A percentile compares a stretch with the other conserved stretches of the same genome.
These are phyloP conservation scores for Conoideocrella luteorostrata DNA, from an alignment of 2,329 filamentous ascomycete species.

Conservation along the genomic window DNA sequence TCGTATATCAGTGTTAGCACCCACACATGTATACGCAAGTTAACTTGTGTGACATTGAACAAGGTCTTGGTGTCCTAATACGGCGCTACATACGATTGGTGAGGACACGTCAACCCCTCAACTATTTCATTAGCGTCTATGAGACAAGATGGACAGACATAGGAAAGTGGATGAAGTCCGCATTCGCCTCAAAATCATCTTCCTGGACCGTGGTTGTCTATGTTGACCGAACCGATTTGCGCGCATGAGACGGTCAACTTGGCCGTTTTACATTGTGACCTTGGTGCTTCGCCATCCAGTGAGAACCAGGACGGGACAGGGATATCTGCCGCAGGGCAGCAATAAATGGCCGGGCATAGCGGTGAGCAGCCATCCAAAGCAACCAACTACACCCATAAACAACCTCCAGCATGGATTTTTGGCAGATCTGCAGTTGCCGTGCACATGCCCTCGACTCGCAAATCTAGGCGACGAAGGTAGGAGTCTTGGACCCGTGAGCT, in stretches of 20 bases:
- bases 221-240: background rate
- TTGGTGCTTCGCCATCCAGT: no score
- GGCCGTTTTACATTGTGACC: background rate
- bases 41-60: background rate
- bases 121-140: no score
- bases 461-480: no score
- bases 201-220: slow-evolving; percentile 1
- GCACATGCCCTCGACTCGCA: no score
- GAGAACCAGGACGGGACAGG: no score
- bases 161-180: no score
- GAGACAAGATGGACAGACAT: background rate
- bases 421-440: background rate
- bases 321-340: background rate
- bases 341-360: no score
- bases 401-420: no score
- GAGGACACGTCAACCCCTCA: background rate
- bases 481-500: slow-evolving; percentile 13
- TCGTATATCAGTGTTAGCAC: background rate
- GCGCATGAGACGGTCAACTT: background rate
- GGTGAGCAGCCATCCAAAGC: no score
- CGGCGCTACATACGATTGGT: background rate
- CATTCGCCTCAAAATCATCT: no score
- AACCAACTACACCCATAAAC: no score
- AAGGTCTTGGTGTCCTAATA: background rate
- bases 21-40: background rate